Evolutionary conservation across 176 grass and related monocot species (phyloP), one percentile per base, ranked within the genome.

Genomic region (Metroxylon sagu): DNA sequence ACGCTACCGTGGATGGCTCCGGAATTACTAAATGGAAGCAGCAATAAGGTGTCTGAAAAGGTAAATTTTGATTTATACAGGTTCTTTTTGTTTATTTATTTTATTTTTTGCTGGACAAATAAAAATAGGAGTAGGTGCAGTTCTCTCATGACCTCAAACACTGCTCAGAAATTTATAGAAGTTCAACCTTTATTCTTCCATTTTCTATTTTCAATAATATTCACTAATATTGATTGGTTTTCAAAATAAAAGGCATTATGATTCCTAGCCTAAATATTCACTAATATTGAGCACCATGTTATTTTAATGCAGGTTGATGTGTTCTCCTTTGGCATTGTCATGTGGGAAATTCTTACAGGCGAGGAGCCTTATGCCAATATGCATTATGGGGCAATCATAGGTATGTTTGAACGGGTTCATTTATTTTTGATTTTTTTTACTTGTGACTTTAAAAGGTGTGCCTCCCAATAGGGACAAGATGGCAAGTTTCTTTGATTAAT

Each of bases 371-470:
- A 94, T 52, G 92, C 83, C 64, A 93, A 87, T 57, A 93, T 93
- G 89, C 89, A 93, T 72, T 93, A 87, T 69, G 89, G 84, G 0
- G 89, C 89, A 67, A 96, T 96, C 60, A 96, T 96, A 71, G 91
- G 86, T 96, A 79, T 65, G 19, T 0, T 67, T 59, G 14, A 39
- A 65, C 48, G 61, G 5, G 18, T 71, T 29, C 10, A 2, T 43
- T 43, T 43, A 43, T 14, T 43, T 43, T 43, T 6, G 31, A 14
- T 12, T 43, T 43, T 43, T 14, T 43, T 43, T 12, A 43, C 8
- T 43, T 1, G 35, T 43, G 10, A 43, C 8, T 43, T 43, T 43
- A 12, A 43, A 43, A 43, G 7, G 35, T 12, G 35, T 12, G 8
- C 35, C 35, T 43, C 35, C 35, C 35, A 43, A 43, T 43, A 43